Evolutionary conservation across 441 rosid species (phyloP).

Genomic region (Gossypium schwendimanii): DNA sequence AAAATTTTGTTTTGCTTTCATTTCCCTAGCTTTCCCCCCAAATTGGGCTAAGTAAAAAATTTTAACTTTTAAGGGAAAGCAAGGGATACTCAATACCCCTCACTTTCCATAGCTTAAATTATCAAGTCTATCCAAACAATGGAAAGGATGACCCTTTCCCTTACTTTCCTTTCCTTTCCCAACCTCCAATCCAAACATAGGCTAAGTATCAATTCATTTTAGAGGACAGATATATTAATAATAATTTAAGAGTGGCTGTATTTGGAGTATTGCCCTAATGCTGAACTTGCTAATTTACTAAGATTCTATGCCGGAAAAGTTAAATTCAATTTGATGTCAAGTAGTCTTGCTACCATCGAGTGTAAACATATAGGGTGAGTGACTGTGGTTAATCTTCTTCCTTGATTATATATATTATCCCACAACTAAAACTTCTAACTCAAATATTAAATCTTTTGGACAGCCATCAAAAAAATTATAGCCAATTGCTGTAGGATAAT

Average conservation of each 20-base stretch:
- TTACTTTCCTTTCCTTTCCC: no score
- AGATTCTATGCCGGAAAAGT: background rate
- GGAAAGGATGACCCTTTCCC: no score
- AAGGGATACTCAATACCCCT: no score
- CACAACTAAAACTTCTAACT: background rate
- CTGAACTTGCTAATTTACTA: background rate
- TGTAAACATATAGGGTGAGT: background rate
- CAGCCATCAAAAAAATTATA: background rate
- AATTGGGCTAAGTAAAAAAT: no score
- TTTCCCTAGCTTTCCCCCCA: no score
- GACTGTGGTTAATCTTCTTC: background rate
- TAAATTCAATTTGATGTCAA: background rate
- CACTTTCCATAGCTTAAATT: no score
- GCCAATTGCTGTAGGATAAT: background rate
- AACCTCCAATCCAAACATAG: no score
- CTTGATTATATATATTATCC: background rate
- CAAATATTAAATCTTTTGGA: background rate
- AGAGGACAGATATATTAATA: background rate
- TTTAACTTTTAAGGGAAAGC: no score
- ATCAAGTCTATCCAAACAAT: no score
- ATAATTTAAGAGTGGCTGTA: background rate
- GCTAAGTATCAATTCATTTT: background rate
- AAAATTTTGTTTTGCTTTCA: no score
- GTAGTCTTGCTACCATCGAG: background rate
- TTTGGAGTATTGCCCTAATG: constrained; percentile 1